Evolutionary conservation across 345 rosid genomes (phyloP), one percentile per base, ranked within the genome.

Genomic region (Litchi chinensis): DNA sequence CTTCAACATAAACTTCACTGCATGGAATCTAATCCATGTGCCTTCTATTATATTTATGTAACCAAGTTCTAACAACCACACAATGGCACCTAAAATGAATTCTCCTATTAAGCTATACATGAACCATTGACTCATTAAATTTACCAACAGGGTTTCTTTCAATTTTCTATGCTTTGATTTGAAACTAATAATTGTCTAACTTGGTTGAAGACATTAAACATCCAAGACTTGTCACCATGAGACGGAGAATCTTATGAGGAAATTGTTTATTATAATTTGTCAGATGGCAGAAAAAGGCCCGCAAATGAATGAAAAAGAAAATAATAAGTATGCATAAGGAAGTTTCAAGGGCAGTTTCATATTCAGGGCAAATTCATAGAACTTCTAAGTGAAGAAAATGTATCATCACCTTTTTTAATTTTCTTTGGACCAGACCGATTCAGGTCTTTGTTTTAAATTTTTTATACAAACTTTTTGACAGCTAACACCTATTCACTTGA

Each of bases 301-400:
- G 2, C 3, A 22, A 5, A 3, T 5, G 8, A 54, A 19, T 10
- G 21, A 43, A 46, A 10, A 75, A 46, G 1, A 4, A 28, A 2
- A 5, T 10, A 32, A 0, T 32, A 32, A 32, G 37, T 7, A 9
- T n/a, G 3, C 41, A 66, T 0, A 46, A 76, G 76, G 84, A 82
- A 80, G 77, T 65, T 85, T 80, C 84, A 4, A 6, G 71, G 81
- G 19, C 69, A 40, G 65, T n/a, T 39, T 10, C 56, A 18, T 26
- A 3, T 40, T 8, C 0, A 5, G 76, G 79, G 22, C 77, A 56
- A 40, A 57, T 84, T 79, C 86, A 67, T 21, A 68, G 76, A 81
- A 81, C 76, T 64, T 26, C 15, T 5, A 24, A 10, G 5, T 1
- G 5, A 16, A 59, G 21, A 21, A 67, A 39, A 66, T n/a, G 59